Evolutionary conservation across 306 rosid species (phyloP), one percentile per base, ranked within the genome.

Genomic region (Astragalus membranaceus): DNA sequence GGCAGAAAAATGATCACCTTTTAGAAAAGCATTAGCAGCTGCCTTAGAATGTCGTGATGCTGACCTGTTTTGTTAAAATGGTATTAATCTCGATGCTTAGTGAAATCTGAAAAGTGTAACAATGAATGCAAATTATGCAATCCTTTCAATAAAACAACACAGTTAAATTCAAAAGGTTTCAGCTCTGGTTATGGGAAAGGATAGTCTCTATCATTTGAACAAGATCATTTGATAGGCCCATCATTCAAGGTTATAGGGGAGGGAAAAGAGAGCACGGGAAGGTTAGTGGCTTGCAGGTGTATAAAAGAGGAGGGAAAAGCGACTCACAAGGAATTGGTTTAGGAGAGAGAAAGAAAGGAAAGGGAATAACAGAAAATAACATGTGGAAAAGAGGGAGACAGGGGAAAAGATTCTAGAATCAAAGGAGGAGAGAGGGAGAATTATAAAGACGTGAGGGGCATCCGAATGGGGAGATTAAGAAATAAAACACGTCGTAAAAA

Each of bases 11-110:
- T 88, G 98, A 64, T 92, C 92, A 11, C 90, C 92, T 81, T 88
- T 83, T 20, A 42, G 73, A 86, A 86, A 92, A 42, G 96, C 95
- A 60, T 78, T 79, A 20, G 91, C 37, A 10, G 96, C 95, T 43
- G 87, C 89, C 74, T 72, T 89, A 36, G 95, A 88, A 82, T 88
- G 92, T 41, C 82, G 90, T 5, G 89, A 83, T 54, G 96, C 96
- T 62, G 90, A 87, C 86, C 98, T 92, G 81, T 64, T 74, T 39
- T 47, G 56, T 57, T 7, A 42, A 49, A 75, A 63, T 30, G 26
- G 57, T 35, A 56, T 11, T 32, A 44, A 3, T 46, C 72, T 62
- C 17, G 49, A 23, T 3, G 37, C 41, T 67, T 12, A 42, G 54
- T 5, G 52, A 44, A 20, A 66, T 29, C 5, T 13, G 46, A 58